phyloP scores from a whole-genome alignment of 106 monocot genomes.

The Ottelia alismoides region DNA sequence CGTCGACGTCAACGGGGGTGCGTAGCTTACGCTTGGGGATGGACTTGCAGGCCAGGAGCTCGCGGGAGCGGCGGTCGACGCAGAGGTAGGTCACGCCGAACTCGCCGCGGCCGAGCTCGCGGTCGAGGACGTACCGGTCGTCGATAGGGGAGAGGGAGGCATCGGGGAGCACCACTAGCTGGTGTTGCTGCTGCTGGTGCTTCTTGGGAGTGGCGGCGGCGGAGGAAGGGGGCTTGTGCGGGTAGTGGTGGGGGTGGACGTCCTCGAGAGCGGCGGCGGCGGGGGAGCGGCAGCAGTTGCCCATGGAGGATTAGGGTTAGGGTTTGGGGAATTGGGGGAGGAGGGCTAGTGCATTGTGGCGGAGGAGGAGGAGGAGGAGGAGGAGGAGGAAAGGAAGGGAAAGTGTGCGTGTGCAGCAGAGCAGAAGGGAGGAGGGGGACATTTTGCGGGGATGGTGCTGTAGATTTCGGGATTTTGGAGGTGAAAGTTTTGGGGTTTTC shows the following conservation, averaged over 20 bases:
- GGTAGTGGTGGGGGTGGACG: slow-evolving; percentile 26
- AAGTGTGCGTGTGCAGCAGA: background rate
- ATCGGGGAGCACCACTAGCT: slow-evolving; percentile 26
- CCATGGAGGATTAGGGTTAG: slow-evolving; percentile 29
- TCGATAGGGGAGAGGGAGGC: slow-evolving; percentile 21
- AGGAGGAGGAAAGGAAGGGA: slow-evolving; percentile 2
- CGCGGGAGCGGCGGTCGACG: slow-evolving; percentile 52
- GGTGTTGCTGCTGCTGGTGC: slow-evolving; percentile 12
- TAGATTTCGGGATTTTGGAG: too few relatives aligned
- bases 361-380: slow-evolving; percentile 1
- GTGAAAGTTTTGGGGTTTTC: too few relatives aligned
- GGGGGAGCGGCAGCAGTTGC: slow-evolving; percentile 96
- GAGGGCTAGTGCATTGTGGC: background rate
- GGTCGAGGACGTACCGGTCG: slow-evolving; percentile 46
- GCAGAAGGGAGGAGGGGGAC: background rate
- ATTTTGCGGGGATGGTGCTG: too few relatives aligned
- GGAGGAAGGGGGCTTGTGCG: slow-evolving; percentile 12
- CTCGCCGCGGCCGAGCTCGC: slow-evolving; percentile 79
- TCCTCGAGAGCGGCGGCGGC: slow-evolving; percentile 88
- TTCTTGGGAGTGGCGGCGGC: slow-evolving; percentile 1
- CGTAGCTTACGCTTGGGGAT: slow-evolving; percentile 97
- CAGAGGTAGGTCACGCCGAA: slow-evolving; percentile 96
- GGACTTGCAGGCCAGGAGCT: slow-evolving; percentile 93
- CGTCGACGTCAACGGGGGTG: slow-evolving; percentile 86
- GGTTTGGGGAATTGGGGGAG: background rate